Evolutionary conservation across 164 flowering plant species (phyloP), one percentile per base, ranked within the genome.

Genomic region (Annona cherimola): DNA sequence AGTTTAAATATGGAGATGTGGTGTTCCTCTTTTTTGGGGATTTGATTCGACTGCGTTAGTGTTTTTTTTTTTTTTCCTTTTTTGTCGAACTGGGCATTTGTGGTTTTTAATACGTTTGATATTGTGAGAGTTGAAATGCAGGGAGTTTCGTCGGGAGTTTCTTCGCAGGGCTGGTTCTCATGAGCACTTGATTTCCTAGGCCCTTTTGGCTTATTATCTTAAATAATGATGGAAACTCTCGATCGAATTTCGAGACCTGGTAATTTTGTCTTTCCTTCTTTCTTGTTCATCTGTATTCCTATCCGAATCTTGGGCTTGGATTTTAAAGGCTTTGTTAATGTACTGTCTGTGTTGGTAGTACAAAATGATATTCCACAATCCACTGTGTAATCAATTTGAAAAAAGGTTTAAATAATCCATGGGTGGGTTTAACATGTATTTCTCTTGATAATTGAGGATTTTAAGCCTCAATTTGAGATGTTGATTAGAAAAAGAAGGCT

Each of bases 221-320:
- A 40, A 4, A 42, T 50, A 45, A 86, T 86, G 87, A 81, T 87
- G 2, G 84, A 85, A 40, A 83, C 84, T 0, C 74, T 83, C 2
- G 87, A 85, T 76, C 83, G 85, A 63, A 81, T 82, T 55, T 78
- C 87, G 5, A 77, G 76, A 63, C 86, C 85, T 68, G 82, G 88
- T 85, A 71, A 82, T 86, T 75, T 57, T 2, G 54, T 42, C 40
- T 19, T 64, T 41, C n/a, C 67, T 57, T 69, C 5, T 14, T 9
- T 18, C 18, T 66, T 42, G 11, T 66, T 66, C 19, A 7, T 42
- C 2, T 11, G 20, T 54, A 66, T 44, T 44, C 20, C 26, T 66
- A 42, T 7, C 7, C 4, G 50, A 40, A 44, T 20, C 19, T 50
- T 50, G 57, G 57, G 57, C 57, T 50, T 11, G 9, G 57, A 16